Evolutionary conservation across 768 basidiomycete genomes (phyloP).

Genomic region (Tubosaeta sp.): DNA sequence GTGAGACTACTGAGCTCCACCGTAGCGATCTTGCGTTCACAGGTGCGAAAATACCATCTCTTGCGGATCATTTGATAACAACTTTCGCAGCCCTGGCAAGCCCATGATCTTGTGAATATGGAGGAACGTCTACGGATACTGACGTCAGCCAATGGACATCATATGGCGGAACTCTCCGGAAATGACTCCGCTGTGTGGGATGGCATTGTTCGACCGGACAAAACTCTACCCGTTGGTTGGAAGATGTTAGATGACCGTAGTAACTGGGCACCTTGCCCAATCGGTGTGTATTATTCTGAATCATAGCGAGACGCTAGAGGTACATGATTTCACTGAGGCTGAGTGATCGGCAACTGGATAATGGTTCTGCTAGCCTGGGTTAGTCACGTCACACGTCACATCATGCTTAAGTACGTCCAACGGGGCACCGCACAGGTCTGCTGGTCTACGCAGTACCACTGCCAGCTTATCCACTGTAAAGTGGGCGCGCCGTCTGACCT

Average conservation of each 20-base stretch:
- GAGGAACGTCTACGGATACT: slow-evolving; percentile 44
- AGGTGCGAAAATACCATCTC: slow-evolving; percentile 11
- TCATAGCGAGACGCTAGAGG: neutral
- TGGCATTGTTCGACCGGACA: neutral
- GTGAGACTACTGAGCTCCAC: slow-evolving; percentile 15
- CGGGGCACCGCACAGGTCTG: slow-evolving; percentile 18
- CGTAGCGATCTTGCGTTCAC: slow-evolving; percentile 1
- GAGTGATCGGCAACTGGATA: too few species aligned
- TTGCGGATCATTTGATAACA: neutral
- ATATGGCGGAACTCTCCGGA: neutral
- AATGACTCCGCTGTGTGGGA: neutral
- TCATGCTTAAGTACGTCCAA: slow-evolving; percentile 5
- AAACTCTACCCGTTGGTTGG: slow-evolving; percentile 45
- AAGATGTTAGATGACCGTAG: slow-evolving; percentile 37
- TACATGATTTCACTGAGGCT: too few species aligned
- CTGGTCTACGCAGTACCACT: slow-evolving; percentile 9
- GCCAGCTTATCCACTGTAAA: neutral
- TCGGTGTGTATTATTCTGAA: slow-evolving; percentile 47
- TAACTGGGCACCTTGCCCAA: slow-evolving; percentile 63
- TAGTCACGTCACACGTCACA: slow-evolving; percentile 20
- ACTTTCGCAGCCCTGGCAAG: slow-evolving; percentile 45
- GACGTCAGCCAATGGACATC: slow-evolving; percentile 16
- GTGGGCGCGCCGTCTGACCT: neutral
- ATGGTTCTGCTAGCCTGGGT: too few species aligned
- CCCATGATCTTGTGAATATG: slow-evolving; percentile 52